Percentiles rank a stretch among this genome's conserved stretches.
phyloP scores from a whole-genome alignment of 2,329 filamentous ascomycete species.

The Conoideocrella luteorostrata region DNA sequence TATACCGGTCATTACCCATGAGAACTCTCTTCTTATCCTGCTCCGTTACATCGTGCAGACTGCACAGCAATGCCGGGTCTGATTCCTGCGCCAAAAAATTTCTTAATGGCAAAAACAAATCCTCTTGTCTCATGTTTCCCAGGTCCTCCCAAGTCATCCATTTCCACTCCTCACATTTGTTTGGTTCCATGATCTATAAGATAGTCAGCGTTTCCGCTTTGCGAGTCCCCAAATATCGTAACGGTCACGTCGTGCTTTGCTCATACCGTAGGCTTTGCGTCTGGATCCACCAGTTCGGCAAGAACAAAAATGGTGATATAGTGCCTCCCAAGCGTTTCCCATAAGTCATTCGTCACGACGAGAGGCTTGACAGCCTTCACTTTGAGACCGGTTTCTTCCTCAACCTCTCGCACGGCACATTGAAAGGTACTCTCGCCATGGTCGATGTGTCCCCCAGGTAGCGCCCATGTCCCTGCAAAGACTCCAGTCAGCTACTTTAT shows the following conservation, averaged over 20 bases:
- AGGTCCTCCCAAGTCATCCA: neutral
- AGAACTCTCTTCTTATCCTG: neutral
- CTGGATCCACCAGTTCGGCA: conserved; percentile 40
- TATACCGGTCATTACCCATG: neutral
- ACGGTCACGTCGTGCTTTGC: neutral
- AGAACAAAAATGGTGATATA: conserved; percentile 69
- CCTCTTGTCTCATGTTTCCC: neutral
- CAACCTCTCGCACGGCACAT: conserved; percentile 60
- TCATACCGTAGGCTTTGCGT: conserved; percentile 45
- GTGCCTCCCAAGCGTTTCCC: conserved; percentile 54
- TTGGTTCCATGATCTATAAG: conserved; percentile 35
- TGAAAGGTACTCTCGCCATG: conserved; percentile 54
- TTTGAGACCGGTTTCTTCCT: conserved; percentile 63
- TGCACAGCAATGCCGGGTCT: neutral
- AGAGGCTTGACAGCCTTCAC: conserved; percentile 48
- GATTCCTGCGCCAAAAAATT: neutral
- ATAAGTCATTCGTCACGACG: conserved; percentile 62
- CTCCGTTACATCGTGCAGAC: neutral
- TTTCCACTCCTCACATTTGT: conserved; percentile 19
- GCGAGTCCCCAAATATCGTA: conserved; percentile 16
- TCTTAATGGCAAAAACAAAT: neutral
- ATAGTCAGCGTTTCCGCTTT: conserved; percentile 34
- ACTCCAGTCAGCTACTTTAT: too few species aligned
- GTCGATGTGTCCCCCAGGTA: conserved; percentile 73
- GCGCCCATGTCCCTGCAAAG: conserved; percentile 51